Evolutionary conservation across 352 stramenopile species (phyloP).

Genomic region (Aphanomyces euteiches): DNA sequence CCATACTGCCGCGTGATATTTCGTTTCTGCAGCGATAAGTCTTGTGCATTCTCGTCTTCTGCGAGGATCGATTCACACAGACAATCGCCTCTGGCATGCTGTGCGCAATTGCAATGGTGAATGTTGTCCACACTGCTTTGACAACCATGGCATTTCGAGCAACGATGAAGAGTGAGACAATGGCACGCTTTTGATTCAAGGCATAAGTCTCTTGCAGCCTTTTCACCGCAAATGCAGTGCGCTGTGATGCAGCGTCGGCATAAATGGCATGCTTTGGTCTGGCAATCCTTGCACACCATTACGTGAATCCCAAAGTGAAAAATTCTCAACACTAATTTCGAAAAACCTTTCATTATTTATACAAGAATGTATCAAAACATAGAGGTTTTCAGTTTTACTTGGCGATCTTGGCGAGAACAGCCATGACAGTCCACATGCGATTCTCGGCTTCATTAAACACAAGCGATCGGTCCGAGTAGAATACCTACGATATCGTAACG

Average conservation of each 20-base stretch:
- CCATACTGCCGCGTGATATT: neutral
- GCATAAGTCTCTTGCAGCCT: neutral
- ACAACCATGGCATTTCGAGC: neutral
- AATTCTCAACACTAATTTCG: too few relatives aligned
- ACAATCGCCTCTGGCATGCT: constrained; percentile 9
- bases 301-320: too few relatives aligned
- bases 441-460: constrained; percentile 98
- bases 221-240: constrained; percentile 16
- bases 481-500: constrained; percentile 47
- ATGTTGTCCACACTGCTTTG: neutral
- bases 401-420: constrained; percentile 75
- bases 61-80: constrained; percentile 15
- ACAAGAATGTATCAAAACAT: too few relatives aligned
- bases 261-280: constrained; percentile 16
- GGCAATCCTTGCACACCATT: constrained; percentile 18
- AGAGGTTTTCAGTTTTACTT: constrained; percentile 1
- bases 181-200: constrained; percentile 21
- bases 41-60: neutral
- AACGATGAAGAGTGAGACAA: constrained; percentile 17
- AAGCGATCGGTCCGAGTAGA: constrained; percentile 94
- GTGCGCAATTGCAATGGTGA: constrained; percentile 14
- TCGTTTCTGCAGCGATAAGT: neutral
- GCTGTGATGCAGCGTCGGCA: constrained; percentile 24
- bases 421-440: constrained; percentile 99
- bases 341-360: too few relatives aligned